Conservation (phyloP, 495 filamentous ascomycete species). For the Friedmanniomyces simplex region DNA sequence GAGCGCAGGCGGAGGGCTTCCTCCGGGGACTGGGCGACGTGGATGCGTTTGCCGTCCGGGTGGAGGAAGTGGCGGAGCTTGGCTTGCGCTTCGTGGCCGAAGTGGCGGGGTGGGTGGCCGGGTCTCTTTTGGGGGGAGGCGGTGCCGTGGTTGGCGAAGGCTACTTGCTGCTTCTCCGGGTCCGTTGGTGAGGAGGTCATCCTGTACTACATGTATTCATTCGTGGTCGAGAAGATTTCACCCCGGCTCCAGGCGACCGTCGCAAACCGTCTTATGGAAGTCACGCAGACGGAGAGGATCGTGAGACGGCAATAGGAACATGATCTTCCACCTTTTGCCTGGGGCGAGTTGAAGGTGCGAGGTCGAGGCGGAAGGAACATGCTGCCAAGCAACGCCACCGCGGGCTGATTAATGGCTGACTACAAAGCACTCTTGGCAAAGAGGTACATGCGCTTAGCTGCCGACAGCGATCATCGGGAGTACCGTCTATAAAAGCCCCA, state of each 20-base stretch:
- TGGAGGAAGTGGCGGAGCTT: slow-evolving; percentile 38
- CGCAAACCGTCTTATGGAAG: not conserved
- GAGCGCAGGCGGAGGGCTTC: not conserved
- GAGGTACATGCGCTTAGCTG: too few relatives aligned
- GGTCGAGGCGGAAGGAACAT: not conserved
- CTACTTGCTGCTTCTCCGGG: not conserved
- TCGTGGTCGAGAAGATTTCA: not conserved
- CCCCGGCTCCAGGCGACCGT: not conserved
- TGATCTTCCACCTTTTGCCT: not conserved
- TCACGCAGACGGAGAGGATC: not conserved
- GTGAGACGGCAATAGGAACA: not conserved
- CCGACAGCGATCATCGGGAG: too few relatives aligned
- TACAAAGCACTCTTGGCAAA: too few relatives aligned
- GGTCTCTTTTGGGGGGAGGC: not conserved
- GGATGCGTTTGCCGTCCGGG: slow-evolving; percentile 43
- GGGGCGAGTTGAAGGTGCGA: not conserved
- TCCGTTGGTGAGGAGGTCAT: not conserved
- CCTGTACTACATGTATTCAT: not conserved
- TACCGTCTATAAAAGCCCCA: too few relatives aligned
- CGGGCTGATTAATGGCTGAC: not conserved
- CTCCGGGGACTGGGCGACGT: slow-evolving; percentile 41
- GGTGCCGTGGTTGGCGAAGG: not conserved
- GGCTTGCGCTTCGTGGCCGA: not conserved
- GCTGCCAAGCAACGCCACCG: not conserved
- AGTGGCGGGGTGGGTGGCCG: slow-evolving; percentile 2